Base-by-base conservation (phyloP, 768 basidiomycete species). In the Mycena vulgaris region DNA sequence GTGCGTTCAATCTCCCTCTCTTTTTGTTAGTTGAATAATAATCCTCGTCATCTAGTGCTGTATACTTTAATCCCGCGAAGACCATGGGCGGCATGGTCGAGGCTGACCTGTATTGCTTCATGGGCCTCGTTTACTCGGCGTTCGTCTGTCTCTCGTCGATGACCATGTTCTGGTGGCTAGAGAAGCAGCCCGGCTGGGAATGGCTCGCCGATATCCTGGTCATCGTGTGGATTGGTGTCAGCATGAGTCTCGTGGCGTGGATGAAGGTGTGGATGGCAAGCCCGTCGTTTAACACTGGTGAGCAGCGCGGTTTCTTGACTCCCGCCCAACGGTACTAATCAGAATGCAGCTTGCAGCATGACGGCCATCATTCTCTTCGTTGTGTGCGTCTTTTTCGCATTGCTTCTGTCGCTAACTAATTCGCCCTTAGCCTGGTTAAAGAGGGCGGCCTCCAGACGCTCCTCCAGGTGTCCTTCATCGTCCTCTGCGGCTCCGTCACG, bases 11-110 rank as follows among this genome's bases (percentile, higher is more conserved):
- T 60, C 42, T 68, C 45, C 31, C 7, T 25, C 31, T 5, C 3
- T 23, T 48, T 25, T 28, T 47, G 48, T 37, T 8, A 67, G 16
- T 40, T 19, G 23, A 27, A 48, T 48, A 1, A 25, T 27, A 33
- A 58, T 45, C 2, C 56, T 63, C 58, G 59, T 33, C 64, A 53
- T 39, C 37, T 73, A 92, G 94, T 68, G 89, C 89, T 6, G 93
- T 95, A 0, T 96, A 98, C 80, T 98, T 90, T 79, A 95, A 97
- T 74, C 97, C 97, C 5, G 96, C 96, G 30, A 96, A 97, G 76
- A 96, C 95, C 0, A 83, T 93, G 6, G 98, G 97, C 6, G 93
- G 88, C 0, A 99, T 99, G 96, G 79, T 97, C 47, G 95, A 98
- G 77, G 95, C 97, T 13, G 91, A 95, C 74, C 82, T 93, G 8